Evolutionary conservation across 257 asterid species (phyloP), one percentile per base, ranked within the genome.

Genomic region (Fraxinus excelsior): DNA sequence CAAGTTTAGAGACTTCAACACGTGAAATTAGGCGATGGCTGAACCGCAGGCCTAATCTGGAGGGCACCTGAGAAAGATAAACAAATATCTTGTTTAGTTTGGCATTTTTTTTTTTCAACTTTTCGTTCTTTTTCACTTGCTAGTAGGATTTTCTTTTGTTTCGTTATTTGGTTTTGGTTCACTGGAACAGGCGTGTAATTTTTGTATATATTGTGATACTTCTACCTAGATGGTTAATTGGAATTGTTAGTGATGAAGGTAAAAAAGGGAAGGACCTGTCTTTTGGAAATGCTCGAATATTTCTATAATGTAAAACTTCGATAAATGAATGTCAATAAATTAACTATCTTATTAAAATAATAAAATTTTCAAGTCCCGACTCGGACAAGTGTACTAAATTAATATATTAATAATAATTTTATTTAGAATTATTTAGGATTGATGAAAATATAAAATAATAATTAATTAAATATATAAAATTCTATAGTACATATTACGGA

Each of bases 1-100:
- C 70, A 69, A 88, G 31, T 85, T 72, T 77, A 79, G 68, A 11
- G 87, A 85, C 9, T 81, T 74, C 66, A 62, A 75, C 21, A 12
- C 67, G 81, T 79, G 87, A 86, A 71, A 34, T 31, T 34, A 74
- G 4, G 71, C 6, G 34, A 68, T 35, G 28, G 53, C 56, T n/a
- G 49, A 42, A 42, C 14, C 18, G 3, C 49, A 10, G 49, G 49
- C 49, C 16, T 42, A 42, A 69, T 31, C 28, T 70, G 73, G 13
- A n/a, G 10, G 53, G 16, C 31, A 7, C 56, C 13, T 1, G 51
- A 7, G 37, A 34, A 35, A 9, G 40, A 0, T n/a, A 4, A 14
- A 7, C 31, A 18, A n/a, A 38, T 37, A 58, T 70, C 51, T 21
- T 9, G 53, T 35, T 35, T 70, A 18, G 29, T 12, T 40, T 40